Base-by-base conservation (phyloP, 805 yeast genomes). In the Teunomyces atbi region DNA sequence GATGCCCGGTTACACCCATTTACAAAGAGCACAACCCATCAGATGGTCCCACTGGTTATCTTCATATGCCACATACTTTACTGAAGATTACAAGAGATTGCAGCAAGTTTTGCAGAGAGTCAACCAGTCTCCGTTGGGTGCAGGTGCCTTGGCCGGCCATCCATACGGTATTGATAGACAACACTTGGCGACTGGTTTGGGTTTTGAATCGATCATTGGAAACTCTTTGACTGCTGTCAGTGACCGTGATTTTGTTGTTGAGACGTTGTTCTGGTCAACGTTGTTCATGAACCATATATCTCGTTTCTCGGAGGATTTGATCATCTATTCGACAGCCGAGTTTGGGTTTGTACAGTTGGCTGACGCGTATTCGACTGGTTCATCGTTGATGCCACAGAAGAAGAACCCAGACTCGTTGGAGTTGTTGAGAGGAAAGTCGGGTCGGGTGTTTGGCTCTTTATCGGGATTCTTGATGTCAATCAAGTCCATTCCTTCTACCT, bases 21-120 rank as follows among this genome's bases (percentile, higher is more conserved):
- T 94, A 64, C 99, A 94, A 76, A 86, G 96, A 66, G 98, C 98
- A 1, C 99, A 91, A 71, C 99, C 99, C n/a, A 94, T 94, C 61
- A 82, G 99, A 71, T 94, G 99, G 99, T 77, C 97, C 1, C 99
- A 94, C 66, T 92, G 97, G 97, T 76, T 94, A 55, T 82, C 92
- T 55, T 83, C 89, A 64, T 92, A 94, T 61, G 97, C 97, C 32
- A 92, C 99, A 2, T 94, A 91, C 64, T 85, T 94, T 68, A 81
- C 91, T 7, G 90, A 90, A 62, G 99, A 94, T 65, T 83, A 86
- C 70, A 82, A 87, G 64, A 81, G 99, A 64, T 77, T 94, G 56
- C 70, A 78, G 53, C 94, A 95, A 69, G 77, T 94, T 45, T 78
- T 85, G 53, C 84, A 73, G 46, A 83, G 99, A 67, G 82, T 89